phyloP scores from a whole-genome alignment of 2,329 filamentous ascomycete genomes.

The Chaetomium strumarium region DNA sequence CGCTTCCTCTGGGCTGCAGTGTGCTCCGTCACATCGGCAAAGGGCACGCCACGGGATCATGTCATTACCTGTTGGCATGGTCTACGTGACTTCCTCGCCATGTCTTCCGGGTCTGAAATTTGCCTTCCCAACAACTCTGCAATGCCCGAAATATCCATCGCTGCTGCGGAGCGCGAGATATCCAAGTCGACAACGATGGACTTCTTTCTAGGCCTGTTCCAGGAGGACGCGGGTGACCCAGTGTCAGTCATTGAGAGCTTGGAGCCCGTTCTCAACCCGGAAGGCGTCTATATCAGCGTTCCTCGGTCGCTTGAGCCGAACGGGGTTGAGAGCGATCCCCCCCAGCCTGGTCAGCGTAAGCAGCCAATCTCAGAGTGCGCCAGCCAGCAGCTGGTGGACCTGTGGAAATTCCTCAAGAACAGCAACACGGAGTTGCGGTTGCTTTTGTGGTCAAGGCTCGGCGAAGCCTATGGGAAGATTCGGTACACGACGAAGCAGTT shows the following conservation, averaged over 20 bases:
- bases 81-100: conserved; percentile 45
- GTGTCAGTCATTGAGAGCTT: conserved; percentile 83
- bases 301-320: conserved; percentile 14
- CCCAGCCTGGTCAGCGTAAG: conserved; percentile 22
- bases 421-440: conserved; percentile 78
- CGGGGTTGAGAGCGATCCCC: conserved; percentile 21
- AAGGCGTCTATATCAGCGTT: conserved; percentile 42
- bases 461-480: conserved; percentile 81
- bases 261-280: conserved; percentile 82
- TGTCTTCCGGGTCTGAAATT: conserved; percentile 41
- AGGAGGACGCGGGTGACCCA: conserved; percentile 73
- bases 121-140: conserved; percentile 76
- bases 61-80: conserved; percentile 54
- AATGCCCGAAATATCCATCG: conserved; percentile 78
- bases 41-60: conserved; percentile 50
- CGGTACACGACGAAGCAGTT: conserved; percentile 82
- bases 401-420: conserved; percentile 77
- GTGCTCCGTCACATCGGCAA: conserved; percentile 45
- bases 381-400: conserved; percentile 60
- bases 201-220: conserved; percentile 88
- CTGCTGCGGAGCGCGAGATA: conserved; percentile 84
- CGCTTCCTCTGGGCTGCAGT: conserved; percentile 55
- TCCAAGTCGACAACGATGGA: conserved; percentile 93
- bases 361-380: conserved; percentile 46
- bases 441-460: conserved; percentile 85